Evolutionary conservation across 345 rosid genomes (phyloP).

Genomic region (Moringa oleifera): DNA sequence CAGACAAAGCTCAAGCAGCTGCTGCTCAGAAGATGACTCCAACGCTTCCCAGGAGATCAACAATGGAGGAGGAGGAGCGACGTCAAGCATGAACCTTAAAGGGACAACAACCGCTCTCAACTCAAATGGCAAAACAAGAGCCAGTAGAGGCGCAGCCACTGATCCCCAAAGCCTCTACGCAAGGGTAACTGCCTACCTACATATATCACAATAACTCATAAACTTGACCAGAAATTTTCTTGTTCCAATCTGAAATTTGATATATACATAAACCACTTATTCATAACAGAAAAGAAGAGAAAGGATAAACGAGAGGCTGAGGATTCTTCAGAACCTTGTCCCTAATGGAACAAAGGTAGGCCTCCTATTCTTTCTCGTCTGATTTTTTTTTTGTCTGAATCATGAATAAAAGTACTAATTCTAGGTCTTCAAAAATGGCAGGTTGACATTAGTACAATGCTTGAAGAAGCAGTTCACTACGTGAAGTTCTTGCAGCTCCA

Average conservation of each 20-base stretch:
- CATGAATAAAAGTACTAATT: slow-evolving; percentile 2
- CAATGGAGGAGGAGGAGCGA: slow-evolving; percentile 29
- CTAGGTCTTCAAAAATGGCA: slow-evolving; percentile 17
- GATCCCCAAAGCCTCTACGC: slow-evolving; percentile 88
- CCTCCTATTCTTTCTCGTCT: background rate
- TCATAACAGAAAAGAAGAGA: slow-evolving; percentile 78
- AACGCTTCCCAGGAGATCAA: slow-evolving; percentile 37
- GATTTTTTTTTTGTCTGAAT: background rate
- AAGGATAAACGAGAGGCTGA: slow-evolving; percentile 75
- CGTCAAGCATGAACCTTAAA: slow-evolving; percentile 28
- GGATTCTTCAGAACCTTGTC: slow-evolving; percentile 69
- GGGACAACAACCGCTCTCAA: slow-evolving; percentile 34
- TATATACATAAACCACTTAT: no score
- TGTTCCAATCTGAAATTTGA: no score
- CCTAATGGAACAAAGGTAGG: slow-evolving; percentile 89
- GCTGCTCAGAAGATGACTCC: slow-evolving; percentile 54
- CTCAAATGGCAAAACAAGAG: slow-evolving; percentile 64
- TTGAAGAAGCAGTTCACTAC: slow-evolving; percentile 88
- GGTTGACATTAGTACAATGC: slow-evolving; percentile 96
- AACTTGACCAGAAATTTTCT: background rate
- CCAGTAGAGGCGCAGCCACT: slow-evolving; percentile 69
- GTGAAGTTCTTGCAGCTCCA: slow-evolving; percentile 87
- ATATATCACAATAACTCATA: background rate
- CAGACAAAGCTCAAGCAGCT: slow-evolving; percentile 34
- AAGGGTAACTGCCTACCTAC: slow-evolving; percentile 37